Evolutionary conservation across 495 filamentous ascomycete species (phyloP).

Genomic region (Elaphomyces granulatus): DNA sequence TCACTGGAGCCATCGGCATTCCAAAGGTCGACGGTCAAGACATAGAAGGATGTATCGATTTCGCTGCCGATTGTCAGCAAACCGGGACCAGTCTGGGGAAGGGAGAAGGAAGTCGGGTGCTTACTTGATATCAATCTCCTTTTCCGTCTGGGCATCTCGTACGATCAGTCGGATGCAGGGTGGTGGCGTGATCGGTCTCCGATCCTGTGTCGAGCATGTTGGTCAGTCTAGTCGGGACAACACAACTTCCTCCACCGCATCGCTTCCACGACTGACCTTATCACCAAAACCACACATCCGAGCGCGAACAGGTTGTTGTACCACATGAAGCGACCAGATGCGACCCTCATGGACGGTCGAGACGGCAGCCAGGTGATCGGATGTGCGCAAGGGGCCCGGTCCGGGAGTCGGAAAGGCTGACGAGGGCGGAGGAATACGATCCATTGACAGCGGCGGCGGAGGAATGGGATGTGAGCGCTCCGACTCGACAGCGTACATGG

Average conservation of each 20-base stretch:
- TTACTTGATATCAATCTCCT: conserved; percentile 83
- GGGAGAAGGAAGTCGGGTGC: conserved; percentile 12
- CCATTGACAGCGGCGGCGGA: conserved; percentile 33
- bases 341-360: conserved; percentile 32
- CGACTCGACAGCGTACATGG: conserved; percentile 32
- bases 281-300: conserved; percentile 99
- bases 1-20: conserved; percentile 68
- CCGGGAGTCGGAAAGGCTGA: conserved; percentile 29
- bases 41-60: conserved; percentile 77
- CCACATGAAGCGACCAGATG: conserved; percentile 58
- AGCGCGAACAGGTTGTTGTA: conserved; percentile 85
- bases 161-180: conserved; percentile 82
- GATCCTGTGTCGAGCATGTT: conserved; percentile 50
- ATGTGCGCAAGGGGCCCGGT: conserved; percentile 18
- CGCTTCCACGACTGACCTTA: conserved; percentile 66
- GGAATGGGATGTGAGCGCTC: conserved; percentile 29
- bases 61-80: conserved; percentile 28
- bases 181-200: conserved; percentile 89
- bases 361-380: conserved; percentile 26
- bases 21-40: conserved; percentile 90
- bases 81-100: conserved; percentile 8
- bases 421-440: conserved; percentile 31
- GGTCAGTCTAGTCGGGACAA: conserved; percentile 9
- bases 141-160: conserved; percentile 60
- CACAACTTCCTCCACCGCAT: too few species aligned